Base-by-base conservation (phyloP, 2,329 filamentous ascomycete genomes). In the Neonectria hederae region DNA sequence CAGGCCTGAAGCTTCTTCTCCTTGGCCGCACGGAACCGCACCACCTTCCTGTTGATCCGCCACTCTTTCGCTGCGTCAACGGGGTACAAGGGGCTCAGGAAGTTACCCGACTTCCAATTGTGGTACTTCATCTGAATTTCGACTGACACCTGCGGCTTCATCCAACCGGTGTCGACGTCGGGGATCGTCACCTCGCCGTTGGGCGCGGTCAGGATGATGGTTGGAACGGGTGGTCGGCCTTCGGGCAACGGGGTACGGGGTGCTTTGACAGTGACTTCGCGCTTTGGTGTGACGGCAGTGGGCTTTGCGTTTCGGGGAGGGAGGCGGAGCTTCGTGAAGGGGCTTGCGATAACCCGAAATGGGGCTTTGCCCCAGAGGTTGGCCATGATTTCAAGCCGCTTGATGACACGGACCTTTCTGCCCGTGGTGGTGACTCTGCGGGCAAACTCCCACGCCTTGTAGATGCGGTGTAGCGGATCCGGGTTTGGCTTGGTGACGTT, bases 131-230 rank as follows among this genome's bases (percentile, higher is more conserved):
- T 10, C 22, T 30, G 35, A 26, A 19, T 19, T 14, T 53, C 26
- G 8, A 10, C 10, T 1, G 59, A 17, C 7, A 17, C 6, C n/a
- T 32, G 9, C 4, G 46, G 3, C 13, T 42, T 49, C 17, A 30
- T 42, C 45, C 67, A 61, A 0, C 3, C 14, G 11, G 64, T 51
- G 9, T 58, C 35, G 19, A 51, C 3, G 6, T 65, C 56, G 13
- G 30, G 46, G 11, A 38, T 21, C 19, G 53, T 35, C 6, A 46
- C 21, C 2, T 51, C 21, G 43, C 64, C 62, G 8, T 32, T 21
- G 13, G 66, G 61, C 11, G 54, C 52, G 4, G 66, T 67, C 17
- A 70, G 22, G 4, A 66, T 53, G 59, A 70, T 65, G 22, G 11
- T 42, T 24, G 58, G 59, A n/a, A 52, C 24, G 4, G 49, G 4